Base-by-base conservation (phyloP, 2,329 filamentous ascomycete genomes). In the Monosporascus cannonballus region DNA sequence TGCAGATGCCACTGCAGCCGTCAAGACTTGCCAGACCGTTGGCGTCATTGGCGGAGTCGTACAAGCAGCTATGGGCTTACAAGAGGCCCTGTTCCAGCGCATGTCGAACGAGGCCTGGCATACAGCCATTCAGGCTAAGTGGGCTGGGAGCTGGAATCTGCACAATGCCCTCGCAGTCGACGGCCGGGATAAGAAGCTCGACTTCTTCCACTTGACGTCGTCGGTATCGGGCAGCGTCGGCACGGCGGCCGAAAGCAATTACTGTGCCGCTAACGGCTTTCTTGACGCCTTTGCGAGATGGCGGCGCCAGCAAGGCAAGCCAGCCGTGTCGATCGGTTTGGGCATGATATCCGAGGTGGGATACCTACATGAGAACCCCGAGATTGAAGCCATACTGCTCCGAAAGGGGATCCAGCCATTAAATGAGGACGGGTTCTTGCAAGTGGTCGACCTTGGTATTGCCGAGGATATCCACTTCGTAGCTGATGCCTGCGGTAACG, bases 221-320 rank as follows among this genome's bases (percentile, higher is more conserved):
- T 68, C 49, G 36, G 52, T 66, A 5, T 61, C 63, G 0, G 68
- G 65, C 0, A 61, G 54, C 4, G 52, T 69, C 1, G 71, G 69
- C 0, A 62, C 54, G 0, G 55, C 67, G 1, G 65, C 61, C 0
- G 69, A 74, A 48, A 57, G 54, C 25, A 71, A 71, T 41, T 75
- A 75, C 47, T 64, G 61, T n/a, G 64, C 70, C 0, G 65, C 63
- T 3, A 74, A 74, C 51, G 59, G 56, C 8, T 73, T 67, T 56
- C 62, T 71, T 1, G 71, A 73, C 48, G 57, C 61, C 1, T 65
- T 72, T 34, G 61, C 66, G 0, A 47, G 59, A 2, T 65, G 64
- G 47, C 59, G 67, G 4, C 53, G 60, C 1, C 38, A 45, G 4
- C 58, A 60, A 2, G 67, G 66, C 1, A 59, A 66, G 1, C 51